Evolutionary conservation across 805 yeast species (phyloP), one percentile per base, ranked within the genome.

Genomic region (Saccharomycopsis fermentans): DNA sequence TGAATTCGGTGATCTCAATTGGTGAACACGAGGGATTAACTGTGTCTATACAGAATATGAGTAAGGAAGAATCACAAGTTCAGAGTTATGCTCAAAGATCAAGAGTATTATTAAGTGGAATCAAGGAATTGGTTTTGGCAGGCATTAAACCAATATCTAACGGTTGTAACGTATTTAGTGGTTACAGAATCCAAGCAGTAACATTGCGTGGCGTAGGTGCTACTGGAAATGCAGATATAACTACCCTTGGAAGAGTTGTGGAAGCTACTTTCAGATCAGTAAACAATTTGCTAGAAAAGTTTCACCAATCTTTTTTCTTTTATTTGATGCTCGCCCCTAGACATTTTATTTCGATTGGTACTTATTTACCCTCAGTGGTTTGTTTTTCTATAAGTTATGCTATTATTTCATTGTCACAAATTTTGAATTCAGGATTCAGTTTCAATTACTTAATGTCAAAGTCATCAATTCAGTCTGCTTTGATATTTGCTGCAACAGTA

Each of bases 231-330:
- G 77, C 76, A 58, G 98, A 94, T 71, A 83, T 92, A 59, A 92
- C 98, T 1, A 90, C 94, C 27, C 85, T 87, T 69, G 99, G 98
- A 4, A 81, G 98, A 68, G 78, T 92, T 2, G 80, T 90, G 19
- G 99, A 94, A 71, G 89, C 95, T 2, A 75, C 86, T 8, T 84
- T 91, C 68, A 80, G 99, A 61, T 84, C 96, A 0, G 87, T 94
- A 39, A 94, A 94, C 73, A 94, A 94, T 69, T 76, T 94, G 64
- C 75, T 92, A 40, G 99, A 94, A 70, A 95, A 92, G 69, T 92
- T 92, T 71, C 99, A 94, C 71, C 99, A 94, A 71, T 89, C 97
- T 1, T 94, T 90, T 67, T 94, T 94, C 76, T 94, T 91, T 68
- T 94, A 92, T 72, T 77, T 92, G 64, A 69, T 94, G 72, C 71